Base-by-base conservation (phyloP, 257 asterid genomes). In the Rehmannia glutinosa region DNA sequence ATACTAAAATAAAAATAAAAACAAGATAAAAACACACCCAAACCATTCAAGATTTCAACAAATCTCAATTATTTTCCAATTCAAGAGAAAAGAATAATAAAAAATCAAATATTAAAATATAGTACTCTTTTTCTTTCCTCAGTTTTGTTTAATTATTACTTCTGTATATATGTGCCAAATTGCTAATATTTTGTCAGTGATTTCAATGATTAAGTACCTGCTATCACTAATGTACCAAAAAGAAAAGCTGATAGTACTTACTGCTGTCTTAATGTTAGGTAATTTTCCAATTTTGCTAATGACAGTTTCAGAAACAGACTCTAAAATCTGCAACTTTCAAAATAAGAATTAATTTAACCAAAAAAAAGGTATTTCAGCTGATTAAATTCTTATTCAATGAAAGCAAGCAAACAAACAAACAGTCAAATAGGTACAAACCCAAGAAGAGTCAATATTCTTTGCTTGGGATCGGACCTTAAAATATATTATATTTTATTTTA, bases 361-460 rank as follows among this genome's bases (percentile, higher is more conserved):
- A n/a, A n/a, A 45, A 17, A 35, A 30, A 7, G 19, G 15, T 33
- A 23, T 10, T 5, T 68, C 50, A 61, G 11, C 42, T 12, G 39
- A 75, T 75, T 47, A 56, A 73, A 67, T 43, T 24, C 56, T 66
- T 58, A 27, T 50, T 62, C 28, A n/a, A 61, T 52, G 51, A 50
- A 57, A 50, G 36, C 47, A 69, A 68, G 73, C 76, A 71, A 83
- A 71, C 78, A 61, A 68, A 71, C 78, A 61, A 68, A 76, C 70
- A 38, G 87, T 81, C 84, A 83, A 49, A 81, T 59, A 64, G 36
- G 71, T 64, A 73, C 60, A 77, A 71, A 75, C 8, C 80, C 91
- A 73, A 82, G 79, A 82, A n/a, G 73, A 87, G 91, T 82, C 91
- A 82, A 75, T 80, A 80, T 83, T 87, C 85, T 73, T 75, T 81